A percentile compares a stretch with the other conserved stretches of the same genome.
Evolutionary conservation across 352 stramenopile genomes (phyloP).

Genomic region (Chloridella minuta): DNA sequence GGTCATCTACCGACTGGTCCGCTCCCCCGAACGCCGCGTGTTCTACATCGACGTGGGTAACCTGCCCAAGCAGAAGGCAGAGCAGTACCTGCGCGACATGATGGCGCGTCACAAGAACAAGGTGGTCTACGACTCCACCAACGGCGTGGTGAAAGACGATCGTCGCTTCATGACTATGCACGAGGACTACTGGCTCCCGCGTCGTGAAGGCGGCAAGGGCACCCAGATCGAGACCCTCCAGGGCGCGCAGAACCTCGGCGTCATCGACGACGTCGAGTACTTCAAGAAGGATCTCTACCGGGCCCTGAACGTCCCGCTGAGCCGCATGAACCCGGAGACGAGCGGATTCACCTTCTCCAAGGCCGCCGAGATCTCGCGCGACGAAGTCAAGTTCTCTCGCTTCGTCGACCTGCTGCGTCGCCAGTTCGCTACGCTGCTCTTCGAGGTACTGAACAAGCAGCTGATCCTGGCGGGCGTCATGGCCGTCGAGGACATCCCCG

Average conservation of each 20-base stretch:
- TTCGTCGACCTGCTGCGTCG: not conserved
- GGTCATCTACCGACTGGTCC: not conserved
- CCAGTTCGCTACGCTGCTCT: not conserved
- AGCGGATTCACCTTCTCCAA: not conserved
- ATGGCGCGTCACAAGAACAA: not conserved
- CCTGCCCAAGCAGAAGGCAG: not conserved
- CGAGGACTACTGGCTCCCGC: not conserved
- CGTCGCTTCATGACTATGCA: not conserved
- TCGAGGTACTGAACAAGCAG: not conserved
- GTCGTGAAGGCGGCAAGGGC: not conserved
- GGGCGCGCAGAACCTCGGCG: not conserved
- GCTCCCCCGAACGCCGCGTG: not conserved
- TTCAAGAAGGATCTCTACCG: not conserved
- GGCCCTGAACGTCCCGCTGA: not conserved
- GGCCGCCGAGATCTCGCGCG: not conserved
- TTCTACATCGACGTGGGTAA: not conserved
- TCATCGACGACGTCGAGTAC: not conserved
- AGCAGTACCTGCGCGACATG: not conserved
- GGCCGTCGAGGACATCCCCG: not conserved
- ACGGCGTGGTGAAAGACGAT: not conserved
- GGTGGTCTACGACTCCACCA: not conserved
- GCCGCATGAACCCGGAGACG: not conserved
- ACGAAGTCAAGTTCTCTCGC: not conserved
- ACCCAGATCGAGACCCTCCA: not conserved
- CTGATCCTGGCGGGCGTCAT: not conserved